A percentile compares a stretch with the other conserved stretches of the same genome.
phyloP scores from a whole-genome alignment of 352 stramenopile species.

The Hyaloperonospora arabidopsidis region DNA sequence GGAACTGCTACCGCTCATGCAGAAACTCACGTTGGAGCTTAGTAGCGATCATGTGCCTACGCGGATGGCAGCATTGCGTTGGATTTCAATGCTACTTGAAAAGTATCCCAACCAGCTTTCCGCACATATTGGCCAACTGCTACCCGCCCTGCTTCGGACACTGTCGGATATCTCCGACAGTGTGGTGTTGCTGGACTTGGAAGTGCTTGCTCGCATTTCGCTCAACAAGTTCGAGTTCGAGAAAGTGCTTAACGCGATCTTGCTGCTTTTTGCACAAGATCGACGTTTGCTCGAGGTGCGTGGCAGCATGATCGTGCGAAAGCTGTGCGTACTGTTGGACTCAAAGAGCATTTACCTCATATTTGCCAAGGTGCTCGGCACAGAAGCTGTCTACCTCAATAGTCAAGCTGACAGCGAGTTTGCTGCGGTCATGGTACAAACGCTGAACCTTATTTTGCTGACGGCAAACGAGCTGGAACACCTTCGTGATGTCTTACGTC shows the following conservation, averaged over 20 bases:
- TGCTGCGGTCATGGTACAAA: constrained; percentile 98
- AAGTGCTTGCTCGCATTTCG: constrained; percentile 94
- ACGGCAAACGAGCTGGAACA: constrained; percentile 96
- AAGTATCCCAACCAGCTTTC: constrained; percentile 93
- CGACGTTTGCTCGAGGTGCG: constrained; percentile 87
- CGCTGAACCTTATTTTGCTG: constrained; percentile 97
- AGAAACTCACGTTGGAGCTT: constrained; percentile 92
- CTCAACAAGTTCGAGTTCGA: constrained; percentile 89
- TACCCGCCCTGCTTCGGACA: constrained; percentile 94
- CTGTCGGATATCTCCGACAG: constrained; percentile 93
- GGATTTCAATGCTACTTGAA: constrained; percentile 99
- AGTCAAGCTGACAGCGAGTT: constrained; percentile 89
- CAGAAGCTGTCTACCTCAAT: constrained; percentile 36
- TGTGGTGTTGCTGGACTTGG: constrained; percentile 93
- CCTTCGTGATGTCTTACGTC: constrained; percentile 66
- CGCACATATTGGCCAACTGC: constrained; percentile 85
- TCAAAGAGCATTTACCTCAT: constrained; percentile 97
- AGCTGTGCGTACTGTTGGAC: constrained; percentile 96
- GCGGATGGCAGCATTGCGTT: constrained; percentile 90
- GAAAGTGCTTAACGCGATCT: constrained; percentile 91
- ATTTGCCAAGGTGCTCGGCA: constrained; percentile 92
- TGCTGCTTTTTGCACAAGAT: constrained; percentile 91
- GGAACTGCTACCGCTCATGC: constrained; percentile 89
- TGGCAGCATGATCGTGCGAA: constrained; percentile 97
- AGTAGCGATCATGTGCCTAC: constrained; percentile 94